Base-by-base conservation (phyloP, 176 grass and related monocot species). In the Lolium rigidum region DNA sequence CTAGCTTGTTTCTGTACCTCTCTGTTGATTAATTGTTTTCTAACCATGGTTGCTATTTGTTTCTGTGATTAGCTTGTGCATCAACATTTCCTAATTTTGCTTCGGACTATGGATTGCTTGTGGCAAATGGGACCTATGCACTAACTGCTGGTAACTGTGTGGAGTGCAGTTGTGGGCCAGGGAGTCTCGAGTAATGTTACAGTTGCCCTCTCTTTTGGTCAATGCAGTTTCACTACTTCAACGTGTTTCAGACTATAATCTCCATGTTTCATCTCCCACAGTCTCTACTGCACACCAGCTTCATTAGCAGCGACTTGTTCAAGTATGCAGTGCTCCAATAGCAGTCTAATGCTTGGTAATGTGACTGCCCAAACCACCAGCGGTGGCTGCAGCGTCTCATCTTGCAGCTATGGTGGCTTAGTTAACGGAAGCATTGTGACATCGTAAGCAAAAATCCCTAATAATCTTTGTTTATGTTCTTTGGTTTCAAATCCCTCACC, bases 141-240 rank as follows among this genome's bases (percentile, higher is more conserved):
- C 88, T 99, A 21, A 96, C 97, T 50, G 97, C 94, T 54, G 90
- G 94, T 43, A 91, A 96, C 54, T 96, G 97, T 63, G 91, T 99
- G 41, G 82, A 94, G 68, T 99, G 94, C 85, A 96, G 97, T 59
- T 99, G 97, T 69, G 97, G 94, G 2, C 97, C 97, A 86, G 94
- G 84, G 26, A 74, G 91, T 91, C 97, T 94, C 76, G 91, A 94
- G 97, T 99, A 91, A 92, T 26, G 51, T 69, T 74, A 74, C 35
- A 46, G 38, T 64, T 76, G 28, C 80, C 62, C 9, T 74, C 20
- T 41, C 4, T 67, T 92, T 55, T 81, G 78, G 54, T 91, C 35
- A 62, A 63, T 78, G 31, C 61, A 71, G 55, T 64, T 24, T 68
- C 69, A 26, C 77, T 77, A 18, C 60, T 57, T 62, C 16, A 50